phyloP scores from a whole-genome alignment of 2,329 filamentous ascomycete species.

The Aureobasidium mangrovei region DNA sequence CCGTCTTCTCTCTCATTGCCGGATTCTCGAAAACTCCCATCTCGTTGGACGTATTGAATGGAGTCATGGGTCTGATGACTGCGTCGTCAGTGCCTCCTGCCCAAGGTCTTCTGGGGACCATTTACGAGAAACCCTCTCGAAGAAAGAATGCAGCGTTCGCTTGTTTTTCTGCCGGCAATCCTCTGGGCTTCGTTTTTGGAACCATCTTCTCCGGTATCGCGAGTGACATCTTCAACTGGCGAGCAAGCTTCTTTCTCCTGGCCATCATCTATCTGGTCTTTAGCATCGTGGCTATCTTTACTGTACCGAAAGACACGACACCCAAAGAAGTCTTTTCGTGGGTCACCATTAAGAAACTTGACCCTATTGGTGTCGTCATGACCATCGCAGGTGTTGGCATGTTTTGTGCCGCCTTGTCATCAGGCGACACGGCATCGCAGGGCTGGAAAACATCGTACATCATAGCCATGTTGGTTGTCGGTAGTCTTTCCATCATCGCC shows the following conservation, averaged over 20 bases:
- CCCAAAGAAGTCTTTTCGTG: constrained; percentile 36
- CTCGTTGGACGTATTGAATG: constrained; percentile 54
- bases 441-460: constrained; percentile 57
- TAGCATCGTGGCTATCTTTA: constrained; percentile 50
- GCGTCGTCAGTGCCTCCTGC: constrained; percentile 57
- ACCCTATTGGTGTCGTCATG: constrained; percentile 51
- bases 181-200: constrained; percentile 48
- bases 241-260: constrained; percentile 53
- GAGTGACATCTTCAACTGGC: constrained; percentile 53
- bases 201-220: constrained; percentile 55
- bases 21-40: constrained; percentile 53
- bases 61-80: constrained; percentile 54
- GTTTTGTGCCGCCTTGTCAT: constrained; percentile 52
- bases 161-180: constrained; percentile 52
- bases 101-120: constrained; percentile 54
- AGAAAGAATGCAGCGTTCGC: constrained; percentile 59
- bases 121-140: constrained; percentile 52
- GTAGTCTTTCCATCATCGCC: constrained; percentile 44
- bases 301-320: constrained; percentile 49
- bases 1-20: constrained; percentile 47
- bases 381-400: constrained; percentile 57
- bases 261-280: constrained; percentile 56
- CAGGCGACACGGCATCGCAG: constrained; percentile 46
- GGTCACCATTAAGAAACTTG: constrained; percentile 49
- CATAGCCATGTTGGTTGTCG: constrained; percentile 53